Evolutionary conservation across 2,329 filamentous ascomycete species (phyloP).

Genomic region (Colletotrichum melonis): DNA sequence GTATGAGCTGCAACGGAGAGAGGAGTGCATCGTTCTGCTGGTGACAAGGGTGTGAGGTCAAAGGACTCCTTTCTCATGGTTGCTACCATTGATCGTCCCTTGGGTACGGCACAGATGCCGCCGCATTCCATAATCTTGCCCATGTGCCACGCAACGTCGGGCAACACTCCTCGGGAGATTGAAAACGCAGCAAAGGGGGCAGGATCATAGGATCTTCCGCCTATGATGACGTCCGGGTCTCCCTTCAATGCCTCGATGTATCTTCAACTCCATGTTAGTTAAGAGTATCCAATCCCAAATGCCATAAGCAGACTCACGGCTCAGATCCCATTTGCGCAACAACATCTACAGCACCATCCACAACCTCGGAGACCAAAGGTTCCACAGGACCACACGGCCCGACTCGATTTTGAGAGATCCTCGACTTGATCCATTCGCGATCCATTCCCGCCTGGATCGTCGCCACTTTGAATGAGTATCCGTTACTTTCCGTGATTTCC

Average conservation of each 20-base stretch:
- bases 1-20: conserved; percentile 64
- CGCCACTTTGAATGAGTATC: conserved; percentile 44
- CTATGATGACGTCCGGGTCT: conserved; percentile 57
- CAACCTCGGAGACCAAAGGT: conserved; percentile 39
- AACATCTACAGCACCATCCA: conserved; percentile 50
- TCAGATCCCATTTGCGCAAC: conserved; percentile 60
- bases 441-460: conserved; percentile 48
- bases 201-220: conserved; percentile 56
- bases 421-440: conserved; percentile 42
- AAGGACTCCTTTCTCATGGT: conserved; percentile 55
- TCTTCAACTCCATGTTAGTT: conserved; percentile 13
- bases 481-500: conserved; percentile 44
- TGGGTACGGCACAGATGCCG: conserved; percentile 58
- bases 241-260: conserved; percentile 52
- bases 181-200: conserved; percentile 51
- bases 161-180: conserved; percentile 28
- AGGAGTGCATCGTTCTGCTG: conserved; percentile 55
- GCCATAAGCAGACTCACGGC: conserved; percentile 43
- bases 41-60: conserved; percentile 56
- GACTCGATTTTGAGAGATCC: conserved; percentile 41
- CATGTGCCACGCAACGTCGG: conserved; percentile 53
- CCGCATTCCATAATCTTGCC: conserved; percentile 69
- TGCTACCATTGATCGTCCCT: conserved; percentile 53
- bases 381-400: conserved; percentile 48
- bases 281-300: conserved; percentile 14